Evolutionary conservation across 2,329 filamentous ascomycete species (phyloP).

Genomic region (Fusarium papillatum): DNA sequence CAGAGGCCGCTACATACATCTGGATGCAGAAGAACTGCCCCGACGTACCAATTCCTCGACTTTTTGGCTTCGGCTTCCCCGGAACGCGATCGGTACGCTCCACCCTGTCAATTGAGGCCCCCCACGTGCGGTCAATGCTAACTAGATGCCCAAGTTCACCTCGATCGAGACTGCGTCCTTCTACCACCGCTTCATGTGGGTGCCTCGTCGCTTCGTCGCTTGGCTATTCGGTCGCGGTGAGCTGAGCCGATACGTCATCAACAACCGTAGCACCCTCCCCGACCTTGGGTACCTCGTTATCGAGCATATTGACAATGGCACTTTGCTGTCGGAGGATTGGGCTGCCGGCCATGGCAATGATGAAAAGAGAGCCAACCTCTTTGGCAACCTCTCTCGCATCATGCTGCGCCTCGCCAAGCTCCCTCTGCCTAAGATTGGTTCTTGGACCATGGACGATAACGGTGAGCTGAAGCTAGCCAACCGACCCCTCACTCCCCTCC

Average conservation of each 20-base stretch:
- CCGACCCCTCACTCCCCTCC: conserved; percentile 49
- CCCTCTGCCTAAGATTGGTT: conserved; percentile 45
- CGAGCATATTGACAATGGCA: conserved; percentile 19
- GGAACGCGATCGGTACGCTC: conserved; percentile 16
- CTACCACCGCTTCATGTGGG: conserved; percentile 13
- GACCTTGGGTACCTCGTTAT: conserved; percentile 19
- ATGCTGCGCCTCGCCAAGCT: conserved; percentile 40
- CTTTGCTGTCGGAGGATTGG: conserved; percentile 37
- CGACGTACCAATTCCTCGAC: conserved; percentile 33
- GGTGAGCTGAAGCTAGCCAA: conserved; percentile 50
- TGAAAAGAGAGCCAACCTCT: conserved; percentile 37
- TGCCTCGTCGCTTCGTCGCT: background rate
- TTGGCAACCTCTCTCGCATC: conserved; percentile 43
- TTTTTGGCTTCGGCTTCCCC: conserved; percentile 39
- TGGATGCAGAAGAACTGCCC: conserved; percentile 43
- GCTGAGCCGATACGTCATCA: conserved; percentile 7
- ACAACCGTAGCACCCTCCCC: conserved; percentile 5
- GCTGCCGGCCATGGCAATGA: background rate
- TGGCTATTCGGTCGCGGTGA: background rate
- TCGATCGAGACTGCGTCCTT: conserved; percentile 6
- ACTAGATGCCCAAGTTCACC: conserved; percentile 8
- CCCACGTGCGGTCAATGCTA: background rate
- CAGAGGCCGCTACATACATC: conserved; percentile 36
- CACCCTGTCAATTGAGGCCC: background rate
- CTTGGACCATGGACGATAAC: conserved; percentile 43